Percentiles rank a stretch among this genome's conserved stretches.
Evolutionary conservation across 73 alveolate genomes (phyloP).

Genomic region (Tetrahymena thermophila): DNA sequence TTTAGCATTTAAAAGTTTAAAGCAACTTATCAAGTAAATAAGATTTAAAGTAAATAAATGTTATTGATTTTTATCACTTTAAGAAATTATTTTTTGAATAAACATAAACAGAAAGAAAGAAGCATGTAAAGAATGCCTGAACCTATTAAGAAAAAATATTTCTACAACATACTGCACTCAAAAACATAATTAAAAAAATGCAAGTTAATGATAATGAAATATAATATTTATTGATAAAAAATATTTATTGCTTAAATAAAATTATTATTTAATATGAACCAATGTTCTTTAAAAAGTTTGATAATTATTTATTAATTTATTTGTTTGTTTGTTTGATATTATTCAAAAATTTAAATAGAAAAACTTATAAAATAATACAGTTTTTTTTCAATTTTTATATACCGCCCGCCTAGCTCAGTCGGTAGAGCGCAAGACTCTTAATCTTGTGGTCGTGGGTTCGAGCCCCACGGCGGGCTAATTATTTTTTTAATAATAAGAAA

Average conservation of each 20-base stretch:
- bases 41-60: not conserved
- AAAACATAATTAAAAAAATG: not conserved
- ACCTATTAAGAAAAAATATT: not conserved
- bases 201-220: not conserved
- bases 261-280: not conserved
- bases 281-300: no score
- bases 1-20: not conserved
- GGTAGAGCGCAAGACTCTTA: conserved; percentile 5
- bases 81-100: not conserved
- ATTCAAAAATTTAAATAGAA: no score
- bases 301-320: no score
- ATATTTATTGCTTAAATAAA: no score
- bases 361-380: no score
- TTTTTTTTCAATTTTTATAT: not conserved
- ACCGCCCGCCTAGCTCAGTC: conserved; percentile 9
- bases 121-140: not conserved
- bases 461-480: not conserved
- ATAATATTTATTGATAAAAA: no score
- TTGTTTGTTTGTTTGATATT: no score
- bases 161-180: not conserved
- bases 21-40: not conserved
- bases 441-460: conserved; percentile 4
- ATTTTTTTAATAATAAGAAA: not conserved
- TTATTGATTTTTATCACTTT: no score
- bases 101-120: not conserved